Conservation (phyloP, 441 rosid genomes). For the Gossypium aridum region DNA sequence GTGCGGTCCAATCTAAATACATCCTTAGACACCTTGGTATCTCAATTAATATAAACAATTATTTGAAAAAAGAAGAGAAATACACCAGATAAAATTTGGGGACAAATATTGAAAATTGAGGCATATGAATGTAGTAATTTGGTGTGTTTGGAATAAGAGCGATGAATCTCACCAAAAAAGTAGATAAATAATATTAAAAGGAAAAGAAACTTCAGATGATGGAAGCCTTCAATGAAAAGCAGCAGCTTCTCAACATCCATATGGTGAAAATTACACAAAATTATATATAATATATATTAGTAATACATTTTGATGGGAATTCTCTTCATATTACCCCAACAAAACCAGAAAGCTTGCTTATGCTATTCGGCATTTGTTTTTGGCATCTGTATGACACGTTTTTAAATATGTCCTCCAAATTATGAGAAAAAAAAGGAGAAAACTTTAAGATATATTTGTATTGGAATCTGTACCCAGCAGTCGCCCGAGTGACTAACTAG, state of each 20-base stretch:
- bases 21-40: too few species aligned
- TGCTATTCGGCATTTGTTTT: too few species aligned
- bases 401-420: background rate
- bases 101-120: background rate
- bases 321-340: background rate
- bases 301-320: background rate
- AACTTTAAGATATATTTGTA: too few species aligned
- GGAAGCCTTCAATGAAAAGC: conserved; percentile 14
- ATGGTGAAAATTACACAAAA: background rate
- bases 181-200: background rate
- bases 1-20: too few species aligned
- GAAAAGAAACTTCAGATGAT: background rate
- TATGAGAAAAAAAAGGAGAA: background rate
- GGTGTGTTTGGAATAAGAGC: background rate
- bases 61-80: too few species aligned
- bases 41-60: too few species aligned
- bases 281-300: background rate
- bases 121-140: too few species aligned
- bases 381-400: too few species aligned
- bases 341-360: background rate
- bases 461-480: too few species aligned
- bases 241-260: conserved; percentile 19
- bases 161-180: background rate
- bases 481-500: conserved; percentile 18
- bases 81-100: too few species aligned